Evolutionary conservation across 306 rosid genomes (phyloP).

Genomic region (Leucaena leucocephala): DNA sequence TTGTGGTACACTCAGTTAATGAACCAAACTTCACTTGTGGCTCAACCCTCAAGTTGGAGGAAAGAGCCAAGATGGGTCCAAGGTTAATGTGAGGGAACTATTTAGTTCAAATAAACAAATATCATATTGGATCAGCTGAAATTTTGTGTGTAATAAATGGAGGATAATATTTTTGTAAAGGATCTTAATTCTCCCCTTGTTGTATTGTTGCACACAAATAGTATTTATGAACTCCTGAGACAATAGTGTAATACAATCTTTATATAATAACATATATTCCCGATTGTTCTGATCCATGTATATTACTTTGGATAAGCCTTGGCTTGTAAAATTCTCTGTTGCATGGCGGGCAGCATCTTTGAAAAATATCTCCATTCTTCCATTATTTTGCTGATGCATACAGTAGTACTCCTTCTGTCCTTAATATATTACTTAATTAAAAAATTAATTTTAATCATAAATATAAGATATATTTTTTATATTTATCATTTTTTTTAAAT

Average conservation of each 20-base stretch:
- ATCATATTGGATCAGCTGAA: not conserved
- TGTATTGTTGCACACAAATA: not conserved
- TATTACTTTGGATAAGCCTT: not conserved
- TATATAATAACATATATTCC: not conserved
- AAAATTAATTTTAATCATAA: too few species aligned
- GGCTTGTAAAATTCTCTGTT: too few species aligned
- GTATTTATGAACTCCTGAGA: not conserved
- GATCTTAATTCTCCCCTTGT: not conserved
- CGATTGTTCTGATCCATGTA: not conserved
- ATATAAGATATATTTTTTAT: too few species aligned
- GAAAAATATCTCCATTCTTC: not conserved
- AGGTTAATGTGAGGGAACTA: not conserved
- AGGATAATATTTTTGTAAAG: not conserved
- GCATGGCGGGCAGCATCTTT: not conserved
- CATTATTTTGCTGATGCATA: not conserved
- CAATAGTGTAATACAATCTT: not conserved
- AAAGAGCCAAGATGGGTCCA: not conserved
- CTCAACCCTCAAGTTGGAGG: conserved; percentile 41
- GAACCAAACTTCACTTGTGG: conserved; percentile 71
- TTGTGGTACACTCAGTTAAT: conserved; percentile 60
- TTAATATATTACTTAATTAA: too few species aligned
- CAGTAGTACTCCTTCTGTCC: too few species aligned
- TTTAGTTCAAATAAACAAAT: not conserved
- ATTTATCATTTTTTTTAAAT: too few species aligned
- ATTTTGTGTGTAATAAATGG: not conserved